A percentile compares a stretch with the other conserved stretches of the same genome.
Evolutionary conservation across 257 asterid species (phyloP).

Genomic region (Solanum gracilifrons): DNA sequence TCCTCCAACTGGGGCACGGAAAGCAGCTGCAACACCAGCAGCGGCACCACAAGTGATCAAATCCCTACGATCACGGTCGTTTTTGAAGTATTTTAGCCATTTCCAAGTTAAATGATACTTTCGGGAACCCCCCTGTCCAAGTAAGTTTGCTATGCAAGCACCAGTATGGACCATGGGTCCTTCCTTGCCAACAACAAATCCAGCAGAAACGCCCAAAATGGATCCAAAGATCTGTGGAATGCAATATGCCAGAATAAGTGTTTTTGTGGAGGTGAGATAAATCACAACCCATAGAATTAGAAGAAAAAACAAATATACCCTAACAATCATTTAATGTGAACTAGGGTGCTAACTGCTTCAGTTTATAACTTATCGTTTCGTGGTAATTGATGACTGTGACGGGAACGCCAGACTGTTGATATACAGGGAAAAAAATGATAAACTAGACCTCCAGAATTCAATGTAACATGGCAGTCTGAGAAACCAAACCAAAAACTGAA

Average conservation of each 20-base stretch:
- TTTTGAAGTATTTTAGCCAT: conserved; percentile 88
- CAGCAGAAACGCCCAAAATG: conserved; percentile 94
- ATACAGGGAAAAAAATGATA: not conserved
- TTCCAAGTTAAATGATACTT: conserved; percentile 89
- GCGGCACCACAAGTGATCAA: conserved; percentile 99
- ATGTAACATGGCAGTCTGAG: not conserved
- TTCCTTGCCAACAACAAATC: conserved; percentile 97
- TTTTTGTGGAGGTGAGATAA: not conserved
- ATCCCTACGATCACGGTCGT: conserved; percentile 92
- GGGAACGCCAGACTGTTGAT: not conserved
- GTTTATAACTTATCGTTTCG: not conserved
- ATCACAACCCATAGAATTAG: not conserved
- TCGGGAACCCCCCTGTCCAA: conserved; percentile 98
- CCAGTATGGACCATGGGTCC: conserved; percentile 99
- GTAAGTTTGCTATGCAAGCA: conserved; percentile 92
- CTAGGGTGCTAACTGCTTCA: not conserved
- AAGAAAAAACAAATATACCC: not conserved
- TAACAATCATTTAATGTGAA: not conserved
- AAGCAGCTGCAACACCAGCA: conserved; percentile 99
- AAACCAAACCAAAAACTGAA: not conserved
- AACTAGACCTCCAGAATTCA: not conserved
- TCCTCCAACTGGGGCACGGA: conserved; percentile 99
- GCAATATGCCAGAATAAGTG: not conserved
- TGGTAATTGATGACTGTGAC: not conserved
- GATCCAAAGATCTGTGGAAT: conserved; percentile 80